Evolutionary conservation across 129 eudicot species (phyloP).

Genomic region (Tanacetum coccineum): DNA sequence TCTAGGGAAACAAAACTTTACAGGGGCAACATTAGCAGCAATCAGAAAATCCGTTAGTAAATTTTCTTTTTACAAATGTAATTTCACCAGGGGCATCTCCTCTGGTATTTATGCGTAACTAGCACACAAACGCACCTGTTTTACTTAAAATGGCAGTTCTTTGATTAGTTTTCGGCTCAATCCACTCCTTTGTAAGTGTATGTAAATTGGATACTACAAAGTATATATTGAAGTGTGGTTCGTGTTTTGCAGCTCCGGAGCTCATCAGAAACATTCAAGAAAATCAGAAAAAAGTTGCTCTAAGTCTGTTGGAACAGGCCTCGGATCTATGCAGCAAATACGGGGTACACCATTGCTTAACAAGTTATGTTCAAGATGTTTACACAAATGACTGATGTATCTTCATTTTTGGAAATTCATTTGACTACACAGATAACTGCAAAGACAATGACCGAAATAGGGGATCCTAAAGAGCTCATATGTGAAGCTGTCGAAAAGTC

Average conservation of each 20-base stretch:
- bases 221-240: neutral
- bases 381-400: no score
- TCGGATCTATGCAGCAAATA: conserved; percentile 46
- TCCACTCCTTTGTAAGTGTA: neutral
- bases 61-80: no score
- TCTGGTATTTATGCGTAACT: no score
- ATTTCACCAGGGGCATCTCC: no score
- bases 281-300: conserved; percentile 39
- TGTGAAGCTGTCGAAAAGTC: conserved; percentile 57
- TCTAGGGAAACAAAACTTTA: no score
- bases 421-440: conserved; percentile 39
- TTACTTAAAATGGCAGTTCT: no score
- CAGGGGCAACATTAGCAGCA: no score
- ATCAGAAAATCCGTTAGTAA: no score
- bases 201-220: neutral
- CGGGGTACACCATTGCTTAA: conserved; percentile 38
- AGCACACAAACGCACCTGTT: no score
- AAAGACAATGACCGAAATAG: conserved; percentile 46
- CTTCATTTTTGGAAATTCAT: no score
- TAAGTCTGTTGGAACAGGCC: conserved; percentile 48
- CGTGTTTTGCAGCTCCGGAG: conserved; percentile 49
- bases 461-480: conserved; percentile 62
- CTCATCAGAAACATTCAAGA: conserved; percentile 45
- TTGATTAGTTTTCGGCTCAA: no score
- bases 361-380: neutral